These are phyloP conservation scores for Akebia trifoliata DNA, from an alignment of 164 flowering plant species.

Conservation along the genomic window DNA sequence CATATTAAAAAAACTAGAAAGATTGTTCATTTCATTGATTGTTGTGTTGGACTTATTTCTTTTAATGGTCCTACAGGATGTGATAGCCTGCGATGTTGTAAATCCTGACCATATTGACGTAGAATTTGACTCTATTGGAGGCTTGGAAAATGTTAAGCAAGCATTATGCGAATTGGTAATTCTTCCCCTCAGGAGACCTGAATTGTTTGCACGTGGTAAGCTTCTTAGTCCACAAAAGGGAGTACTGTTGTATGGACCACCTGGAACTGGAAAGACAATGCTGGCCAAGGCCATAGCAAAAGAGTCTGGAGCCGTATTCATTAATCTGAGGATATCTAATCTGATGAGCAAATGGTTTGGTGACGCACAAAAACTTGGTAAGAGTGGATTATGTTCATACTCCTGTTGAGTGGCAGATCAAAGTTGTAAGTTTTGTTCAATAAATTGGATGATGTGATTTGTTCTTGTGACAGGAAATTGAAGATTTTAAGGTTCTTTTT, in stretches of 20 bases:
- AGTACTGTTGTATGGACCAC: constrained; percentile 66
- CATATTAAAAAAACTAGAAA: no score
- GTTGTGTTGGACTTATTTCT: neutral
- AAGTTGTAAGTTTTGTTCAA: no score
- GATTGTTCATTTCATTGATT: neutral
- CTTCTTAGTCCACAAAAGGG: constrained; percentile 72
- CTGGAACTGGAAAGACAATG: constrained; percentile 82
- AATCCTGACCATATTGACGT: constrained; percentile 64
- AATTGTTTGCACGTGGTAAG: constrained; percentile 57
- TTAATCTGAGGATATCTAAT: constrained; percentile 62
- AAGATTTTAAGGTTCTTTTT: no score
- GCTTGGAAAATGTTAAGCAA: constrained; percentile 57
- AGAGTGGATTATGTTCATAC: constrained; percentile 6
- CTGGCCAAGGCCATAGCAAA: constrained; percentile 80
- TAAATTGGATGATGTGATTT: no score
- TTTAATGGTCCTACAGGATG: constrained; percentile 38
- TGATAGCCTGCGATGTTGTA: constrained; percentile 65
- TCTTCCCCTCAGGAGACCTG: constrained; percentile 64
- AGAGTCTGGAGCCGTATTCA: constrained; percentile 73
- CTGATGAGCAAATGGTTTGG: constrained; percentile 87
- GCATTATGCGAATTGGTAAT: constrained; percentile 57
- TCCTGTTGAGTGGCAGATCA: neutral
- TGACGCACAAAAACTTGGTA: constrained; percentile 76
- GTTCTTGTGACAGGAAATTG: no score
- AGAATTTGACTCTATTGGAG: constrained; percentile 62